Base-by-base conservation (phyloP, 257 asterid species). In the Buddleja alternifolia region DNA sequence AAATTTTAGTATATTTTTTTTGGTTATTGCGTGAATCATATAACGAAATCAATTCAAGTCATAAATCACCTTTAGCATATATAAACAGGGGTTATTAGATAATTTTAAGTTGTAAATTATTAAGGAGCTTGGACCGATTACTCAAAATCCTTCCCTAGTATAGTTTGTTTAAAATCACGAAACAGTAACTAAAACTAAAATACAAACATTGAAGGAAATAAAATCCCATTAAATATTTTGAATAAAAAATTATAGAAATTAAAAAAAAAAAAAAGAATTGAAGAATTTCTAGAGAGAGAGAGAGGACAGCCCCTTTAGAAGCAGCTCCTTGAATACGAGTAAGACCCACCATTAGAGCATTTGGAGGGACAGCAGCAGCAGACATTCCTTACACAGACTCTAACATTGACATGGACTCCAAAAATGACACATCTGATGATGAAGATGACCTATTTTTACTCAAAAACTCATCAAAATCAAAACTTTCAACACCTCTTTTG, bases 301-400 rank as follows among this genome's bases (percentile, higher is more conserved):
- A 15, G 41, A 61, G 10, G 59, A 10, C 95, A 71, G 96, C 98
- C 62, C 92, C 86, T 82, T 79, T 88, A 68, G 89, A 81, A 71
- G 73, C 89, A 79, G 98, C 97, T 71, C 96, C 96, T n/a, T 74
- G 89, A 78, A 93, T 80, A 65, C 90, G 89, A 60, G 96, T 79
- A 72, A 93, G 89, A 29, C 80, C 82, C 75, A 93, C 93, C 97
- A 85, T 86, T 54, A 93, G 84, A 36, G 90, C 83, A 70, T 77
- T 44, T 12, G 84, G 69, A 23, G 74, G 81, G 67, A 62, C 54
- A 55, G 88, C 47, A 19, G 84, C 84, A 53, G 83, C 85, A 32
- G 84, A 73, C 9, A 78, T 78, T 50, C 83, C 92, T 83, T 85
- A 83, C 45, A 81, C 83, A 66, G 88, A 80, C 66, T 87, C 86